Percentiles rank a stretch among this genome's conserved stretches.
Evolutionary conservation across 108 stramenopile species (phyloP).

Genomic region (Skeletonema grethae): DNA sequence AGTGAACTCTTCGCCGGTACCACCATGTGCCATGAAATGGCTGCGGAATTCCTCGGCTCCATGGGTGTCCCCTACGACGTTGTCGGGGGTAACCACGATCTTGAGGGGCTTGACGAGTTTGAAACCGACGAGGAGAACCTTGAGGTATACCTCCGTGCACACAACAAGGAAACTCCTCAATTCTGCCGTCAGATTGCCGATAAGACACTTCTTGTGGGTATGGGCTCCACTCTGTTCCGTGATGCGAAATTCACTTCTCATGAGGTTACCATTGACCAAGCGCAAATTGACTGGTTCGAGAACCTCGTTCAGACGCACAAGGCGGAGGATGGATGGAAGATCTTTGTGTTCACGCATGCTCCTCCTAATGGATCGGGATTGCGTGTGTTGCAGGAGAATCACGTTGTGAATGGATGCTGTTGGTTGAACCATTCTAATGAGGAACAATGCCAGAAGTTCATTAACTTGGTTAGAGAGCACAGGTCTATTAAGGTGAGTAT

Average conservation of each 20-base stretch:
- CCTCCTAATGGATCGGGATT: conserved; percentile 89
- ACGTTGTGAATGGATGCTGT: conserved; percentile 88
- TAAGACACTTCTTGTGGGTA: conserved; percentile 89
- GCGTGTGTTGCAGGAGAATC: conserved; percentile 87
- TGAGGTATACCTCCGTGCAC: conserved; percentile 59
- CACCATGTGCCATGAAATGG: conserved; percentile 66
- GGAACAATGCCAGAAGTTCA: conserved; percentile 67
- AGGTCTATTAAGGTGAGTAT: conserved; percentile 73
- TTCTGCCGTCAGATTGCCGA: conserved; percentile 81
- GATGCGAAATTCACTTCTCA: conserved; percentile 89
- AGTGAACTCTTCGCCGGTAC: conserved; percentile 64
- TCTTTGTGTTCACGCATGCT: conserved; percentile 94
- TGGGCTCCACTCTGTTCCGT: conserved; percentile 84
- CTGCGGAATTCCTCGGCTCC: conserved; percentile 61
- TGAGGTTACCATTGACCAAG: conserved; percentile 90
- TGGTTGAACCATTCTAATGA: conserved; percentile 85
- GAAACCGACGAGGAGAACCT: conserved; percentile 87
- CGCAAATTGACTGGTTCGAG: conserved; percentile 92
- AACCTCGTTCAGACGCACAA: conserved; percentile 67
- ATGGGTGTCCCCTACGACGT: conserved; percentile 59
- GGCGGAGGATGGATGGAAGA: conserved; percentile 88
- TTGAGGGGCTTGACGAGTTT: conserved; percentile 95
- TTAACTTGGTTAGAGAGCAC: conserved; percentile 79
- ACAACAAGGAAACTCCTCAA: conserved; percentile 76
- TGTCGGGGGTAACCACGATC: conserved; percentile 76